Evolutionary conservation across 768 basidiomycete species (phyloP).

Genomic region (Boletus subcaerulescens): DNA sequence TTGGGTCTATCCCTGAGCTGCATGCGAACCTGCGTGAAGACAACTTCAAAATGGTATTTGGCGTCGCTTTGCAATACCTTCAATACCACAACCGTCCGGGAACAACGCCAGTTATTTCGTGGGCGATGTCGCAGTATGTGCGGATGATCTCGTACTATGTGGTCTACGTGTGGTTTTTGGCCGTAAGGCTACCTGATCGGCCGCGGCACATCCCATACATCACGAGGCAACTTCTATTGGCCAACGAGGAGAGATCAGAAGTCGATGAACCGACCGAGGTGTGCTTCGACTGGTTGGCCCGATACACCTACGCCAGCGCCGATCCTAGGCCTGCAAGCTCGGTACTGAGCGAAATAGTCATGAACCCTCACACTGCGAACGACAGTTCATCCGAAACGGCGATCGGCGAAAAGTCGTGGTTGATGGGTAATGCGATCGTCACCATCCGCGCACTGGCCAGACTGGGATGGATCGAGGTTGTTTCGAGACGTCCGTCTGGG

Average conservation of each 20-base stretch:
- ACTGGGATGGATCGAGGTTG: constrained; percentile 86
- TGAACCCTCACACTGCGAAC: constrained; percentile 45
- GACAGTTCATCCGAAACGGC: constrained; percentile 37
- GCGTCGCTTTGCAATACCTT: constrained; percentile 90
- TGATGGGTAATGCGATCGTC: constrained; percentile 79
- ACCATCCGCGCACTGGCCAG: constrained; percentile 73
- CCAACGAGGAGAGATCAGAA: constrained; percentile 69
- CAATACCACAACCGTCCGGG: constrained; percentile 79
- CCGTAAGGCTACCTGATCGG: constrained; percentile 77
- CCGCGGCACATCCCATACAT: constrained; percentile 82
- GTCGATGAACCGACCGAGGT: constrained; percentile 93
- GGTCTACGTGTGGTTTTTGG: constrained; percentile 94
- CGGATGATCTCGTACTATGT: constrained; percentile 86
- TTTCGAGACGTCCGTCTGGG: constrained; percentile 85
- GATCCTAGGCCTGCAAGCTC: constrained; percentile 87
- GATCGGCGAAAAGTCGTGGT: constrained; percentile 73
- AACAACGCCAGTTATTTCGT: constrained; percentile 60
- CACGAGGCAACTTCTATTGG: constrained; percentile 78
- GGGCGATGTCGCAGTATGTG: constrained; percentile 89
- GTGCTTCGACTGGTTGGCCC: constrained; percentile 95
- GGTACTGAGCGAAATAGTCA: constrained; percentile 74
- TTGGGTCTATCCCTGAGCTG: constrained; percentile 75
- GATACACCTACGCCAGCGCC: constrained; percentile 92
- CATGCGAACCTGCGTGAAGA: constrained; percentile 89
- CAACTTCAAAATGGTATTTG: constrained; percentile 93